Conservation (phyloP, 176 grass and related monocot genomes). For the Musa beccarii region DNA sequence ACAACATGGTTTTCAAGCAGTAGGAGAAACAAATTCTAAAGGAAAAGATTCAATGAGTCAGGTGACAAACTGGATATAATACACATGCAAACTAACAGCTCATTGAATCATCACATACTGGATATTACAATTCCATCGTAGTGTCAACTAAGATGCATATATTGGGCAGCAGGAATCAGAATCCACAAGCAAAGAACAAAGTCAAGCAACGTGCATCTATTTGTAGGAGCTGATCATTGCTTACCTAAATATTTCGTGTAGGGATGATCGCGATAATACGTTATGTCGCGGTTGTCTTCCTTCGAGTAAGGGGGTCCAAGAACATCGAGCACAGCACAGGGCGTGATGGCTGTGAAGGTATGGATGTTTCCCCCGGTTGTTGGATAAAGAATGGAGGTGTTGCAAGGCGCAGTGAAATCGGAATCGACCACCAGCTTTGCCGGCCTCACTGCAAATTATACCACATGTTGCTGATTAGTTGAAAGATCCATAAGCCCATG, state of each 20-base stretch:
- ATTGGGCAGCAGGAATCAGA: no score
- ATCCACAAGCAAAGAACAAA: no score
- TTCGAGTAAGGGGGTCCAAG: constrained; percentile 74
- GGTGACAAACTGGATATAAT: no score
- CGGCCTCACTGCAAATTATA: constrained; percentile 37
- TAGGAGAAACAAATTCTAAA: background rate
- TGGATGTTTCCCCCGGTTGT: constrained; percentile 88
- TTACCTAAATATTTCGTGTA: background rate
- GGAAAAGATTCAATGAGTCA: background rate
- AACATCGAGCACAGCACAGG: constrained; percentile 61
- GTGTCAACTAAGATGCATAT: no score
- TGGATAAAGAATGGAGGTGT: constrained; percentile 69
- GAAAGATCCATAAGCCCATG: background rate
- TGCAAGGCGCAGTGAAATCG: constrained; percentile 49
- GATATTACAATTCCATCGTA: no score
- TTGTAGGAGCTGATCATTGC: background rate
- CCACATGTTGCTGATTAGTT: no score
- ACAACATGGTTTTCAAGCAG: background rate
- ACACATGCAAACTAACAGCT: no score
- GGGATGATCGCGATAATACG: constrained; percentile 48
- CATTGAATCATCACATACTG: no score
- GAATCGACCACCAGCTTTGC: constrained; percentile 53
- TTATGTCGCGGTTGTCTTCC: constrained; percentile 66
- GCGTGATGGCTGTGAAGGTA: constrained; percentile 40
- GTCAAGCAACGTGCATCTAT: no score